Base-by-base conservation (phyloP, 352 stramenopile genomes). In the Pythium vanterpoolii region DNA sequence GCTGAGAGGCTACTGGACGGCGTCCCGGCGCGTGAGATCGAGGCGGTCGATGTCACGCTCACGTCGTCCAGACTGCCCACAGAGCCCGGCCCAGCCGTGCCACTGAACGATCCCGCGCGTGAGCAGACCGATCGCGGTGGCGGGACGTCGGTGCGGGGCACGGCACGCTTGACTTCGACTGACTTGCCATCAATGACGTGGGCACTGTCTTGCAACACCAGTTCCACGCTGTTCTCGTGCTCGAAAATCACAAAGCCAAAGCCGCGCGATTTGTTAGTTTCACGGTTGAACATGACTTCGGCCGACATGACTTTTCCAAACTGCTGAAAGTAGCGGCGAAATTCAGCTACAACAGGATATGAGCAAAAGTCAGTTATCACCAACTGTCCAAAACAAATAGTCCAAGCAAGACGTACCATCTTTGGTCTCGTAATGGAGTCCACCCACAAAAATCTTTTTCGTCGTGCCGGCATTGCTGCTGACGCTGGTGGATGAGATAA, bases 241-340 rank as follows among this genome's bases (percentile, higher is more conserved):
- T 97, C 91, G 60, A 97, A 98, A 56, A 97, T 92, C 43, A 98
- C 90, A 73, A 98, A 98, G 6, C 91, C 91, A 76, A 98, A 97
- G 57, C 90, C 91, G 44, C 90, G 73, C 24, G 87, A 97, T 62
- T 98, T 98, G 83, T 97, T 96, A 21, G 91, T 98, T 64, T 98
- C 91, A 34, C 90, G 82, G 57, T 98, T 98, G 72, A 97, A 97
- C 91, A 98, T 98, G 28, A 98, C 90, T 69, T 98, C 90, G 34
- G 88, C 89, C 6, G 85, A 96, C 56, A 96, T 73, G n/a, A 98
- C 90, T 52, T 95, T 96, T 51, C 91, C 91, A 53, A 90, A 98
- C 64, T 97, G 86, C 62, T 87, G 72, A 77, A 98, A 98, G 73
- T 97, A 98, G 60, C 87, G 84, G 57, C 90, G 88, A 60, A 98